Percentiles rank a stretch among this genome's conserved stretches.
Evolutionary conservation across 192 early-diverging fungal species (phyloP).

Genomic region (Pilobolus umbonatus): DNA sequence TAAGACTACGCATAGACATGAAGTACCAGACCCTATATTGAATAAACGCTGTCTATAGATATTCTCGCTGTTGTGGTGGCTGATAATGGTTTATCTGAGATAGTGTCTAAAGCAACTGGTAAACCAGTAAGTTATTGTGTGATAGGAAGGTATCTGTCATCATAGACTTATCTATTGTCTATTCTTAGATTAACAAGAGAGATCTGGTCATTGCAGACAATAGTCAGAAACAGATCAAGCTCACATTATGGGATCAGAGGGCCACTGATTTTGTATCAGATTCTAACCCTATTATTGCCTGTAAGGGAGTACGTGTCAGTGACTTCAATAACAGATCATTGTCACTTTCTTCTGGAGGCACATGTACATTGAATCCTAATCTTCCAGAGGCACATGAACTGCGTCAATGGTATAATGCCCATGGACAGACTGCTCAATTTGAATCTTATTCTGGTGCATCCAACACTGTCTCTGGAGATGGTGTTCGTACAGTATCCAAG

Average conservation of each 20-base stretch:
- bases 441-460: conserved; percentile 28
- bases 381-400: conserved; percentile 68
- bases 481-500: neutral
- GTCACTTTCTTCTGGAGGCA: conserved; percentile 42
- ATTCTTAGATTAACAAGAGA: conserved; percentile 66
- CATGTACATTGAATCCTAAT: conserved; percentile 66
- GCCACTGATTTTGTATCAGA: conserved; percentile 61
- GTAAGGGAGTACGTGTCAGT: conserved; percentile 80
- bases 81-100: conserved; percentile 47
- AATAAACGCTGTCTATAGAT: conserved; percentile 49
- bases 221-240: conserved; percentile 58
- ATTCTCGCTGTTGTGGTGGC: conserved; percentile 74
- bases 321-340: conserved; percentile 80
- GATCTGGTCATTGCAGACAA: conserved; percentile 80
- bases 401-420: conserved; percentile 63
- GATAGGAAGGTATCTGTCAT: neutral
- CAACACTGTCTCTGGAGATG: conserved; percentile 25
- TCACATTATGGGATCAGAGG: conserved; percentile 85
- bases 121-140: conserved; percentile 50
- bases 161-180: neutral
- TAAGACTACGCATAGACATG: too few relatives aligned
- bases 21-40: neutral
- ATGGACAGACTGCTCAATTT: neutral
- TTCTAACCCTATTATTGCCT: conserved; percentile 61
- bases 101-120: conserved; percentile 55